Conservation (phyloP, 2,329 filamentous ascomycete species). For the Clarireedia hainanense region DNA sequence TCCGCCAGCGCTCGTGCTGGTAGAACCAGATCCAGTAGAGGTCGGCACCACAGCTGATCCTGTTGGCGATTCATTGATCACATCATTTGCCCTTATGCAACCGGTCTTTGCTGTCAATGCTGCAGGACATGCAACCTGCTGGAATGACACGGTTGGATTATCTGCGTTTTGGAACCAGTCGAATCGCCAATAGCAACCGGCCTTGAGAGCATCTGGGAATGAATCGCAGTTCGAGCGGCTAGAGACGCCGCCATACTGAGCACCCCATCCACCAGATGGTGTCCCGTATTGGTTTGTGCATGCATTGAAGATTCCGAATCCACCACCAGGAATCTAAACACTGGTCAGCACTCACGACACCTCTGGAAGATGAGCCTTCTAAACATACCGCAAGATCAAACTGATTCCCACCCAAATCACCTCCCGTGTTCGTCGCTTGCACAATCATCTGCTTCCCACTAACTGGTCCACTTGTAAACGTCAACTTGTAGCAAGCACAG, state of each 20-base stretch:
- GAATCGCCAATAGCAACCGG: conserved; percentile 44
- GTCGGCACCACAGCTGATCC: conserved; percentile 1
- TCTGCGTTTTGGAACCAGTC: conserved; percentile 43
- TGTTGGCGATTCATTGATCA: conserved; percentile 3
- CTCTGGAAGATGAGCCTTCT: neutral
- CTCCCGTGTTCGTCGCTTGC: conserved; percentile 56
- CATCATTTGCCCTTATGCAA: conserved; percentile 24
- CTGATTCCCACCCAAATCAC: conserved; percentile 47
- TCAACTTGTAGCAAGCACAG: conserved; percentile 53
- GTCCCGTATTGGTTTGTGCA: conserved; percentile 42
- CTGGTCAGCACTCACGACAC: no score
- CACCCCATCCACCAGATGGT: conserved; percentile 35
- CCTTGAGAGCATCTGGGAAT: conserved; percentile 36
- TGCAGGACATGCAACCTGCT: conserved; percentile 39
- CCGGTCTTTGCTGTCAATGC: conserved; percentile 36
- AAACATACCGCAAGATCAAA: conserved; percentile 41
- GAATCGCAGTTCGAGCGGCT: conserved; percentile 35
- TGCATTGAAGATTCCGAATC: conserved; percentile 46
- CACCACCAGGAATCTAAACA: conserved; percentile 43
- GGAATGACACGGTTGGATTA: conserved; percentile 38
- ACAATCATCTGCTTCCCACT: conserved; percentile 56
- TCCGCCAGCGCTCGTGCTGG: neutral
- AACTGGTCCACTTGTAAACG: conserved; percentile 41
- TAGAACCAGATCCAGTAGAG: neutral
- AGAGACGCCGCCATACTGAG: conserved; percentile 40